These are phyloP conservation scores for Actinomortierella wolfii DNA, from an alignment of 371 early-diverging fungal species.

Conservation along the genomic window DNA sequence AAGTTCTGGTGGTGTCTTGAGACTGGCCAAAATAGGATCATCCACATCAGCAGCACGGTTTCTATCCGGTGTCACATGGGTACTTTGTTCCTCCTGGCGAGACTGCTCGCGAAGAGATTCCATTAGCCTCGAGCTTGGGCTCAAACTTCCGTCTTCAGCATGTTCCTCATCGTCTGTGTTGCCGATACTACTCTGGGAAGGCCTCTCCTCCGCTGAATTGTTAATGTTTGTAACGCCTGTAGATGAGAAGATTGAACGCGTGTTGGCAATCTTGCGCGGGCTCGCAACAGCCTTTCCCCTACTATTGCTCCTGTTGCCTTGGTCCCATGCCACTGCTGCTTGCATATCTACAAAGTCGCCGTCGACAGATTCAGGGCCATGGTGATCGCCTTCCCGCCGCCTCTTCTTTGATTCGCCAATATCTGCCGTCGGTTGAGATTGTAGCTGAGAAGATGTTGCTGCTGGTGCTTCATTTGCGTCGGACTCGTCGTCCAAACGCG, in stretches of 20 bases:
- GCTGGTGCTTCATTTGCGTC: slow-evolving; percentile 7
- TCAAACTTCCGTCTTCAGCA: slow-evolving; percentile 2
- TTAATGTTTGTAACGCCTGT: background rate
- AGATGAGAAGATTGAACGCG: slow-evolving; percentile 25
- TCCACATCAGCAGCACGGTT: slow-evolving; percentile 1
- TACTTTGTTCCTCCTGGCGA: background rate
- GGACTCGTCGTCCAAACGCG: slow-evolving; percentile 22
- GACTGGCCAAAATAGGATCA: slow-evolving; percentile 25
- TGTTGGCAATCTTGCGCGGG: slow-evolving; percentile 39
- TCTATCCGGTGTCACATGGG: too few relatives aligned
- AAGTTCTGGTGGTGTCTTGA: slow-evolving; percentile 32
- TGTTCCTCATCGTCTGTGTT: slow-evolving; percentile 1
- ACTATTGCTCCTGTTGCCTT: slow-evolving; percentile 12
- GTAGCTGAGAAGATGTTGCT: background rate
- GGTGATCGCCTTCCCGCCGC: slow-evolving; percentile 14
- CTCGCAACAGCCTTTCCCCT: slow-evolving; percentile 19
- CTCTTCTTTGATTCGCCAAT: slow-evolving; percentile 33
- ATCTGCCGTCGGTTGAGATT: background rate
- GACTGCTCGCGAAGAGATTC: slow-evolving; percentile 16
- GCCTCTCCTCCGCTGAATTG: background rate
- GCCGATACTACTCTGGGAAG: too few relatives aligned
- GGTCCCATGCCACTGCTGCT: slow-evolving; percentile 18
- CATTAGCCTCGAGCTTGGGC: slow-evolving; percentile 19
- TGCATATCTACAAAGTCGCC: slow-evolving; percentile 6
- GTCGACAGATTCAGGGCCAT: slow-evolving; percentile 4